phyloP scores from a whole-genome alignment of 1,284 basidiomycete species.

The Abortiporus biennis region DNA sequence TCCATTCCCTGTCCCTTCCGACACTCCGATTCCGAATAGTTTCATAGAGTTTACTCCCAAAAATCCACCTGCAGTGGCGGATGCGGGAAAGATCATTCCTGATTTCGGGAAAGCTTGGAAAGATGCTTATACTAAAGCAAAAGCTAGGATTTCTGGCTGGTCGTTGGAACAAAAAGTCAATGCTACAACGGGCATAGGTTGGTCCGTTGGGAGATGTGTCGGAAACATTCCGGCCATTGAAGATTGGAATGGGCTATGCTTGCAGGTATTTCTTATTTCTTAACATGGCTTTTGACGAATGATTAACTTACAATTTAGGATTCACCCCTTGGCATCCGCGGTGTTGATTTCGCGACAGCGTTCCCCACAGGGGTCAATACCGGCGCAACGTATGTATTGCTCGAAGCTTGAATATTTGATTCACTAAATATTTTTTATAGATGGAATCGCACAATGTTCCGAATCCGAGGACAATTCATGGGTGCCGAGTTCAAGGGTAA shows the following conservation, averaged over 20 bases:
- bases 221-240: constrained; percentile 35
- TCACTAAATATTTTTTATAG: constrained; percentile 19
- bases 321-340: constrained; percentile 39
- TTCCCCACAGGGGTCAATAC: constrained; percentile 58
- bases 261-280: constrained; percentile 32
- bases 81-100: constrained; percentile 28
- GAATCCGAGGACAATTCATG: constrained; percentile 68
- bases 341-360: constrained; percentile 46
- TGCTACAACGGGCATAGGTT: constrained; percentile 37
- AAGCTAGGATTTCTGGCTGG: constrained; percentile 26
- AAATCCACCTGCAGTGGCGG: constrained; percentile 23
- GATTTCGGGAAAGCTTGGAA: constrained; percentile 40
- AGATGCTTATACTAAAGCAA: constrained; percentile 31
- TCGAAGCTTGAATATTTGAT: neutral
- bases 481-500: constrained; percentile 76
- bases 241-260: constrained; percentile 56
- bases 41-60: constrained; percentile 22
- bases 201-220: constrained; percentile 36
- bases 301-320: constrained; percentile 26
- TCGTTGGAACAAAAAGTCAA: constrained; percentile 38
- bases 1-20: constrained; percentile 27
- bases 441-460: constrained; percentile 61
- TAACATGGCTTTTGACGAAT: neutral
- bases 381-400: constrained; percentile 39
- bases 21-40: constrained; percentile 21